Conservation (phyloP, 352 stramenopile genomes). For the Globisporangium perplexum region DNA sequence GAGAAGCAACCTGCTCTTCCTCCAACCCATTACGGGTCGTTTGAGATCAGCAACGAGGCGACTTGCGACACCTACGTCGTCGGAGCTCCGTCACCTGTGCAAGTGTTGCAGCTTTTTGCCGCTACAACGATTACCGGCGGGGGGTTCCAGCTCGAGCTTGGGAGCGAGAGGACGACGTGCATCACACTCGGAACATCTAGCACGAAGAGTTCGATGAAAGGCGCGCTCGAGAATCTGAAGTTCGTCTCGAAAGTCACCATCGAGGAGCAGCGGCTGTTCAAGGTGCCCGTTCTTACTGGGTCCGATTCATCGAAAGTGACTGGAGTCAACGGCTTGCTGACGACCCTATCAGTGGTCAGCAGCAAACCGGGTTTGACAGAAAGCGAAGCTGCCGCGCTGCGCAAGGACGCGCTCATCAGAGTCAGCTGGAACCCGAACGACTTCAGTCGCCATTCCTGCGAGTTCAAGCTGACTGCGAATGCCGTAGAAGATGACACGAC, state of each 20-base stretch:
- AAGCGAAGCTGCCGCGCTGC: constrained; percentile 24
- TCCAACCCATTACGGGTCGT: constrained; percentile 34
- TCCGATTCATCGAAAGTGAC: constrained; percentile 36
- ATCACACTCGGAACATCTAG: constrained; percentile 34
- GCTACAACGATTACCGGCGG: constrained; percentile 52
- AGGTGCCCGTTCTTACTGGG: constrained; percentile 46
- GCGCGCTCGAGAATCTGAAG: constrained; percentile 26
- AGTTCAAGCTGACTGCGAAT: constrained; percentile 30
- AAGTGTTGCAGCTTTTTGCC: constrained; percentile 69
- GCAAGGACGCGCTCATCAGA: constrained; percentile 36
- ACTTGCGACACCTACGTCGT: constrained; percentile 64
- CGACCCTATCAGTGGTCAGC: constrained; percentile 30
- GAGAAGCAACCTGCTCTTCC: constrained; percentile 19
- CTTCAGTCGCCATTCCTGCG: constrained; percentile 53
- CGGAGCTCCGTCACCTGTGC: constrained; percentile 45
- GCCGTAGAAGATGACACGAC: constrained; percentile 13
- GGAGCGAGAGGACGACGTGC: constrained; percentile 38
- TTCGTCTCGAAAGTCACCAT: constrained; percentile 45
- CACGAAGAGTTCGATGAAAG: constrained; percentile 28
- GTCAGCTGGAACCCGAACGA: constrained; percentile 75
- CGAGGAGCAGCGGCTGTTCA: constrained; percentile 49
- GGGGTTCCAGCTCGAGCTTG: constrained; percentile 49
- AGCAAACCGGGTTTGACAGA: constrained; percentile 24
- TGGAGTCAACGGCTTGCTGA: constrained; percentile 20
- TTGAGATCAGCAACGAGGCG: constrained; percentile 53